Percentiles rank a stretch among this genome's conserved stretches.
These are phyloP conservation scores for Candida sp. DNA, from an alignment of 1,139 yeast genomes.

Conservation along the genomic window DNA sequence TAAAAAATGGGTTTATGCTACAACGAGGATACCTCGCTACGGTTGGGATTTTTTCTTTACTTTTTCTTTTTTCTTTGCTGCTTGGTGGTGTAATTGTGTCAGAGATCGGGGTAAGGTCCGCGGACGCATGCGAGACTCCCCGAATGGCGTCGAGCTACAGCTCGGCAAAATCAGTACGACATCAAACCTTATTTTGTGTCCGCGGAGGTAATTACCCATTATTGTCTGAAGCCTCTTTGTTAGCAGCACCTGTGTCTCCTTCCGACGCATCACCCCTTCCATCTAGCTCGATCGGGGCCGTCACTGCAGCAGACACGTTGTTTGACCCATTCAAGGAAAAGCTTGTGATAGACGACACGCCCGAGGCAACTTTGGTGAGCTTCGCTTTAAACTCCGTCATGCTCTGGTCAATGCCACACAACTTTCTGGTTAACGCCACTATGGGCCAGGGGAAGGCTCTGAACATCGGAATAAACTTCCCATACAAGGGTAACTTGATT, in stretches of 20 bases:
- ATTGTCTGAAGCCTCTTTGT: neutral
- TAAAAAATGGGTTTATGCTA: neutral
- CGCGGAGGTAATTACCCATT: neutral
- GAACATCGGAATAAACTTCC: conserved; percentile 70
- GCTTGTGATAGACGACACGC: conserved; percentile 21
- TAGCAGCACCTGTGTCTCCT: neutral
- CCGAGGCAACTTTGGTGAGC: conserved; percentile 18
- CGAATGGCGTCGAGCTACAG: neutral
- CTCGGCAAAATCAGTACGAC: neutral
- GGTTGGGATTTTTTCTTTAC: neutral
- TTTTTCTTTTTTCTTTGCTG: neutral
- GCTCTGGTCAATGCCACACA: conserved; percentile 68
- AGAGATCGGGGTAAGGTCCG: neutral
- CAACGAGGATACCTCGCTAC: neutral
- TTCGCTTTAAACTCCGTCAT: conserved; percentile 42
- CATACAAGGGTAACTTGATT: conserved; percentile 75
- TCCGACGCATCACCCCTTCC: neutral
- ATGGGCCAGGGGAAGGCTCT: conserved; percentile 78
- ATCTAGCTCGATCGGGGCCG: neutral
- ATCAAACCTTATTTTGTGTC: neutral
- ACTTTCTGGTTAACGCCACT: conserved; percentile 52
- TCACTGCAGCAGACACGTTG: conserved; percentile 1
- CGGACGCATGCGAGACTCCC: neutral
- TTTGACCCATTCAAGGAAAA: conserved; percentile 7
- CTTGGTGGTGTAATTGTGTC: neutral